Evolutionary conservation across 352 stramenopile species (phyloP), one percentile per base, ranked within the genome.

Genomic region (Pythium myriotylum): DNA sequence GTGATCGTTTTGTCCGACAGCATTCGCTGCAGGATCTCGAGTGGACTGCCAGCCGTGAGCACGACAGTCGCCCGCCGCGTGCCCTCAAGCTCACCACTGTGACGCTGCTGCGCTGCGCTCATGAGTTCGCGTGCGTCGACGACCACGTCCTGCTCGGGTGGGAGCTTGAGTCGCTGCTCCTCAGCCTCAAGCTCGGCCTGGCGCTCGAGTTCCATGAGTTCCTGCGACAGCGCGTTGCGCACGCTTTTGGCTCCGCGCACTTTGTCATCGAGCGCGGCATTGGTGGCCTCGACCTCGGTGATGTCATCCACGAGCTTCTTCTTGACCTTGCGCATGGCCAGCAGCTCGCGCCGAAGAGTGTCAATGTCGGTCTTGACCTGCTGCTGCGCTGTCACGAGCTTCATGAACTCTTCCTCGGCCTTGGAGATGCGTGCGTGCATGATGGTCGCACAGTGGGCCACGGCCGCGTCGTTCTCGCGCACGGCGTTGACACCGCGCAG

Each of bases 341-440:
- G 46, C 23, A 92, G 42, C 49, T 90, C 83, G 20, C 67, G 77
- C 7, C 83, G 77, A 0, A 88, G 68, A 9, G 67, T 70, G 54
- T 92, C 83, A 2, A 92, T 81, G 12, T 84, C 72, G 9, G 70
- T 76, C 26, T 77, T 80, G 27, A 89, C 69, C n/a, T 84, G 67
- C 53, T 80, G 72, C 65, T 92, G 83, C 22, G 77, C 62, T 1
- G 76, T 90, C 39, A 91, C 69, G 8, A 88, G 66, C 51, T 90
- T 92, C 83, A 92, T 92, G 58, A 76, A 90, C 52, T 92, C 83
- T 53, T 89, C 81, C 43, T 92, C 81, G 0, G 79, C 79, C 54
- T 92, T 92, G 9, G 75, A 73, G 24, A 92, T 59, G 0, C 83
- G 81, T 47, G 89, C 79, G 62, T 90, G 80, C 79, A 92, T 86